Evolutionary conservation across 129 eudicot species (phyloP), one percentile per base, ranked within the genome.

Genomic region (Oenanthe sinensis): DNA sequence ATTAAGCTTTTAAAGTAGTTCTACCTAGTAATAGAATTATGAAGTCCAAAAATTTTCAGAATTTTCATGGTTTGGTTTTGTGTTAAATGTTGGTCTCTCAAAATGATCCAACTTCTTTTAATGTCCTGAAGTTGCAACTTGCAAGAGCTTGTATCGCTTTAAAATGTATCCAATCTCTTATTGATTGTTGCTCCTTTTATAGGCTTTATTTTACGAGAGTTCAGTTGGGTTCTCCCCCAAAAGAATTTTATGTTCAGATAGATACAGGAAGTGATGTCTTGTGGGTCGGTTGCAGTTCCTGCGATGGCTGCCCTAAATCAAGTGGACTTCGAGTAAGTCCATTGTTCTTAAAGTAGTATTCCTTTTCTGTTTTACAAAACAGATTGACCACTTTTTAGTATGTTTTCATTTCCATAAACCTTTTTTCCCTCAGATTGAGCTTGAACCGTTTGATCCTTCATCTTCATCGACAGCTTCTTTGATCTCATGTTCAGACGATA

Each of bases 251-350:
- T 80, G 98, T 91, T 17, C 97, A 91, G 83, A 95, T 95, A 62
- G 98, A 95, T 82, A 91, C 98, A 0, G 98, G 98, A 74, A 91
- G 98, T 79, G 96, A 91, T 87, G 96, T 90, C 37, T 77, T 90
- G 77, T 95, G 98, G 97, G 96, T 95, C 54, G 85, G 90, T 83
- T 95, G 98, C 89, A 82, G 22, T 62, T 43, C 84, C 28, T 95
- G 98, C 80, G 40, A 75, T 19, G 98, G 96, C 52, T 91, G 98
- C 85, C 98, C 98, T 44, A 84, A 84, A 71, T 85, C 93, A 28
- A 91, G 92, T 83, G 97, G 98, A 79, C 98, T 95, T 30, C 88
- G 90, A 81, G 98, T 91, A 89, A 79, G 37, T 26, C 39, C 73
- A 68, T 77, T 68, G 10, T 47, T 52, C 77, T 16, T 39, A 80